Percentiles rank a stretch among this genome's conserved stretches.
Evolutionary conservation across 23 red algal species (phyloP).

Genomic region (Gracilariopsis chorda): DNA sequence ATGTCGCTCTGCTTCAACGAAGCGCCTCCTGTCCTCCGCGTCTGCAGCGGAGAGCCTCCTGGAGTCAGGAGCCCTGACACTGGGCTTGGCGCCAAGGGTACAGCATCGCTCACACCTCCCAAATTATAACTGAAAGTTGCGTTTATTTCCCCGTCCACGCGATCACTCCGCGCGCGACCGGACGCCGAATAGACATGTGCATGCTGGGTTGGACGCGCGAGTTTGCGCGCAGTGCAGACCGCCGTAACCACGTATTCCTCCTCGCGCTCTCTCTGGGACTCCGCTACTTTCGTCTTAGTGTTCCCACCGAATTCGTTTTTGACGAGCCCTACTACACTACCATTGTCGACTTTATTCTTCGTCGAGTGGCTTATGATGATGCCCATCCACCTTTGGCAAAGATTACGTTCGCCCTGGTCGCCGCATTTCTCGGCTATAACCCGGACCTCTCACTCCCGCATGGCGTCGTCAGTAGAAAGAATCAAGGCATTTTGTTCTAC

Average conservation of each 20-base stretch:
- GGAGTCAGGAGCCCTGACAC: no score
- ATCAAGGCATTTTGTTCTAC: neutral
- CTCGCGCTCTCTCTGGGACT: neutral
- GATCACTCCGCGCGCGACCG: no score
- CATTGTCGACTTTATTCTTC: neutral
- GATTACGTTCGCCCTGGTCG: neutral
- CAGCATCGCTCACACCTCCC: no score
- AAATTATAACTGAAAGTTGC: no score
- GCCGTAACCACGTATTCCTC: no score
- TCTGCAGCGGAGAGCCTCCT: no score
- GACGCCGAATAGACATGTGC: no score
- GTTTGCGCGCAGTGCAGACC: neutral
- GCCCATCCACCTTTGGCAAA: neutral
- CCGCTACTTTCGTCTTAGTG: neutral
- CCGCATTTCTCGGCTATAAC: neutral
- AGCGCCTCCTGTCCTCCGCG: no score
- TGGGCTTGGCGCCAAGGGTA: no score
- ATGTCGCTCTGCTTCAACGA: no score
- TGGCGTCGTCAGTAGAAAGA: neutral
- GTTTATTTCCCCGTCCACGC: no score
- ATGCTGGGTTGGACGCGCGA: neutral
- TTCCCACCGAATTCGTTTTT: neutral
- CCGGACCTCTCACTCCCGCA: neutral
- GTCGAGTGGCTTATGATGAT: neutral
- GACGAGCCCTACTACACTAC: neutral